Evolutionary conservation across 768 basidiomycete species (phyloP).

Genomic region (Scleroderma bovista): DNA sequence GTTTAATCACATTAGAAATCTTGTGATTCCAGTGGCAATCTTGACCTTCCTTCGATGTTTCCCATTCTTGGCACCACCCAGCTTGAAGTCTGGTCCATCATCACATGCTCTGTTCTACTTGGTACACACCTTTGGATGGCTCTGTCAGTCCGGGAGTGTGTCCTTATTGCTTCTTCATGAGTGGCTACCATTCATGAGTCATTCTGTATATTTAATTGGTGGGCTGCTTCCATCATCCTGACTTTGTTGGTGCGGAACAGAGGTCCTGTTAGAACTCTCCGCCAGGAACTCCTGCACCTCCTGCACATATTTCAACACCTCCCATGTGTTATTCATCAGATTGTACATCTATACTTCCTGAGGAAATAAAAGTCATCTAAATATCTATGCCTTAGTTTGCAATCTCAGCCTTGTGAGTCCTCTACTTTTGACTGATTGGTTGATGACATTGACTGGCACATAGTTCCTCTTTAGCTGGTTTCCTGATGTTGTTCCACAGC

Average conservation of each 20-base stretch:
- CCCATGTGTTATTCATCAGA: slow-evolving; percentile 70
- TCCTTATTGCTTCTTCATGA: slow-evolving; percentile 46
- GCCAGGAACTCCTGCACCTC: slow-evolving; percentile 54
- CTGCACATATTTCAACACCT: slow-evolving; percentile 66
- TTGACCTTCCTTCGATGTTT: no score
- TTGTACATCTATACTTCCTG: slow-evolving; percentile 46
- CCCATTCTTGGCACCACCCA: no score
- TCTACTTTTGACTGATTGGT: no score
- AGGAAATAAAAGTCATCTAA: not conserved
- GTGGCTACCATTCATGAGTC: not conserved
- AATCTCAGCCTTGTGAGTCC: no score
- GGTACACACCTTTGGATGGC: slow-evolving; percentile 60
- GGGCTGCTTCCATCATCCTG: no score
- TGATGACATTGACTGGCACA: not conserved
- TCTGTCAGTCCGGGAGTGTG: slow-evolving; percentile 59
- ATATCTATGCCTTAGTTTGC: no score
- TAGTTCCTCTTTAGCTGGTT: slow-evolving; percentile 87
- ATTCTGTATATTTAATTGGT: slow-evolving; percentile 1
- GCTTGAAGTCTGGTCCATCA: no score
- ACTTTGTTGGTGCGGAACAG: not conserved
- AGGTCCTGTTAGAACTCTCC: slow-evolving; percentile 21
- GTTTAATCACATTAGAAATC: no score
- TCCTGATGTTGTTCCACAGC: slow-evolving; percentile 85
- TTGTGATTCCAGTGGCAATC: no score
- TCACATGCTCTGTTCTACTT: no score